Base-by-base conservation (phyloP, 805 yeast genomes). In the Saccharomycopsis javanensis region DNA sequence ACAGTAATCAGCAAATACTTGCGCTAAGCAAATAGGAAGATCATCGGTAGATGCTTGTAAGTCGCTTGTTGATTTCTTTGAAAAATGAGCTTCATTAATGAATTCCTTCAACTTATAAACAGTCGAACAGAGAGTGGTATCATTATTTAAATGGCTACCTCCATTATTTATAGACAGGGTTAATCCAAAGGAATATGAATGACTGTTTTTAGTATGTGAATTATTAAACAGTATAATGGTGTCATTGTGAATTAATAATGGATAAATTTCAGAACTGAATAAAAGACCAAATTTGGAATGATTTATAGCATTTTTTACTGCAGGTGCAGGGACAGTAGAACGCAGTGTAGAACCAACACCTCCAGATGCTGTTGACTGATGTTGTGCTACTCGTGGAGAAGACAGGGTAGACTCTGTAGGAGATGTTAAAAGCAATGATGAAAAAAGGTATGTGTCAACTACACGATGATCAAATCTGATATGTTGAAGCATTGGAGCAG, bases 401-500 rank as follows among this genome's bases (percentile, higher is more conserved):
- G 48, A 16, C 11, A 28, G 25, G 13, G 2, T 42, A 23, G 23
- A 20, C 7, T 42, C 28, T 20, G 28, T 10, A 20, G 48, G 25
- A 7, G 25, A 20, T 2, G 28, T 20, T 42, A 20, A 42, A 42
- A 56, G 46, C 59, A 45, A 60, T 63, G 38, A 64, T 27, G n/a
- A 50, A n/a, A 42, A 42, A 42, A 42, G 48, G n/a, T 42, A 42
- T 11, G 48, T 20, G 34, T 67, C 67, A 53, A 68, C 48, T 58
- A 62, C 53, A 18, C 37, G 48, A 31, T 45, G 54, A 48, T 53
- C 60, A 48, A 57, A 37, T 15, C 42, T 52, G 16, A 69, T 64
- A 46, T 64, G 34, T 3, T 45, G 65, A 23, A 69, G 64, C 51
- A 69, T 55, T 56, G 68, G 67, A 23, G 78, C 80, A 0, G 69